phyloP scores from a whole-genome alignment of 768 basidiomycete genomes.

The Gymnopilus junonius region DNA sequence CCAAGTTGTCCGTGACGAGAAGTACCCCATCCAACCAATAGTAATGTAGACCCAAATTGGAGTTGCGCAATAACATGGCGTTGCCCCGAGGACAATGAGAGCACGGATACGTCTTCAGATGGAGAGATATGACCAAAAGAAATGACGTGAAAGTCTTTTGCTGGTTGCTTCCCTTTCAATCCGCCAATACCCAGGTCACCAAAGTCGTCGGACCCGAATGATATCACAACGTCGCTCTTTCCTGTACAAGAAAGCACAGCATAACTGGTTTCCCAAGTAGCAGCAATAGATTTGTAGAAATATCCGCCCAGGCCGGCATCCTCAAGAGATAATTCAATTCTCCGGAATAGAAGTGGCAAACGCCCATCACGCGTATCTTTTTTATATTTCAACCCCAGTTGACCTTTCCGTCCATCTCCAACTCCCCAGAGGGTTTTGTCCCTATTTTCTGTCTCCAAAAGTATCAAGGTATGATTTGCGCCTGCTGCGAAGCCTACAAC shows the following conservation, averaged over 20 bases:
- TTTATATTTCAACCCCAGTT: conserved; percentile 60
- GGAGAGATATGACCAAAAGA: conserved; percentile 42
- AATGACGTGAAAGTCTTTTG: conserved; percentile 43
- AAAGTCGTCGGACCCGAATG: conserved; percentile 87
- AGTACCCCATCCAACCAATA: conserved; percentile 80
- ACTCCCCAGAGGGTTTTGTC: conserved; percentile 66
- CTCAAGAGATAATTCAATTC: conserved; percentile 45
- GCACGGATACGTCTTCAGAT: conserved; percentile 34
- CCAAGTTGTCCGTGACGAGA: conserved; percentile 88
- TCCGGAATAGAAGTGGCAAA: conserved; percentile 46
- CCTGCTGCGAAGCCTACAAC: conserved; percentile 66
- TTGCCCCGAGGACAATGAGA: conserved; percentile 64
- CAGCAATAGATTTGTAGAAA: conserved; percentile 53
- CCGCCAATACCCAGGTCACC: conserved; percentile 73
- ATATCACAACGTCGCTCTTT: conserved; percentile 59
- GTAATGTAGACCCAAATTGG: conserved; percentile 25
- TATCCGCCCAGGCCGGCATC: conserved; percentile 43
- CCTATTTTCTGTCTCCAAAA: conserved; percentile 46
- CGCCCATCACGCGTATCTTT: conserved; percentile 16
- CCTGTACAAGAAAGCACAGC: conserved; percentile 55
- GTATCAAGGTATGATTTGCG: conserved; percentile 78
- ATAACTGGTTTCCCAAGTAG: conserved; percentile 87
- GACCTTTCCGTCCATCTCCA: conserved; percentile 73
- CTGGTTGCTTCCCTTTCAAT: conserved; percentile 16
- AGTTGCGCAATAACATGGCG: conserved; percentile 70